Evolutionary conservation across 2,329 filamentous ascomycete species (phyloP).

Genomic region (Colletotrichum graminicola): DNA sequence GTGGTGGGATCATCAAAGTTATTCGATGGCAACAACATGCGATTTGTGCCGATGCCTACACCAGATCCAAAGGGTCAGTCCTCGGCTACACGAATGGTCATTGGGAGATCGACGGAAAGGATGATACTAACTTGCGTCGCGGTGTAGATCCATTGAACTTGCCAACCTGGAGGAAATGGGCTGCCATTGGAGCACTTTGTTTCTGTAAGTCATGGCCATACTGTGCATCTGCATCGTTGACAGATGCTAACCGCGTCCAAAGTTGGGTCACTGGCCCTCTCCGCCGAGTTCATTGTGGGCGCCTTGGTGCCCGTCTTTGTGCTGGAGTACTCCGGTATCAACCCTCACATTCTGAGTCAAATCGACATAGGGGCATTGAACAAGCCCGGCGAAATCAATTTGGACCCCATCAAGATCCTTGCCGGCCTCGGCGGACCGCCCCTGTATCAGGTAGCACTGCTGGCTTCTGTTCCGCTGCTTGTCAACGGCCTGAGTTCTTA

Average conservation of each 20-base stretch:
- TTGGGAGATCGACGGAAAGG: neutral
- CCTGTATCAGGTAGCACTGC: constrained; percentile 48
- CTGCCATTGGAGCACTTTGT: constrained; percentile 47
- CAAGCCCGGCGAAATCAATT: constrained; percentile 39
- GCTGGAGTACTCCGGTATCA: constrained; percentile 51
- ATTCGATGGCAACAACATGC: constrained; percentile 43
- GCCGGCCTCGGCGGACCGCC: constrained; percentile 48
- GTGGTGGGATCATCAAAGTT: constrained; percentile 46
- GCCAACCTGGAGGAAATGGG: constrained; percentile 50
- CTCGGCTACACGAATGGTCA: no score
- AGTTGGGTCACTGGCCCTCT: constrained; percentile 42
- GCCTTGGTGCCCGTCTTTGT: constrained; percentile 51
- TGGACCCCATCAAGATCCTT: constrained; percentile 49
- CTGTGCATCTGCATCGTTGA: accelerated
- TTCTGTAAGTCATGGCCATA: constrained; percentile 46
- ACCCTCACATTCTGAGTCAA: constrained; percentile 47
- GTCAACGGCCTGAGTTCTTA: constrained; percentile 53
- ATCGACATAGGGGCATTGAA: constrained; percentile 43
- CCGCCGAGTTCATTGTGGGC: constrained; percentile 47
- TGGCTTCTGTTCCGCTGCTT: constrained; percentile 52
- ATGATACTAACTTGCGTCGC: constrained; percentile 16
- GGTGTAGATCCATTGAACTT: constrained; percentile 49
- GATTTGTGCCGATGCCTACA: constrained; percentile 47
- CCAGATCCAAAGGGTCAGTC: constrained; percentile 49
- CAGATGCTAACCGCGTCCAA: neutral